phyloP scores from a whole-genome alignment of 371 early-diverging fungal species.

The Catenaria anguillulae region DNA sequence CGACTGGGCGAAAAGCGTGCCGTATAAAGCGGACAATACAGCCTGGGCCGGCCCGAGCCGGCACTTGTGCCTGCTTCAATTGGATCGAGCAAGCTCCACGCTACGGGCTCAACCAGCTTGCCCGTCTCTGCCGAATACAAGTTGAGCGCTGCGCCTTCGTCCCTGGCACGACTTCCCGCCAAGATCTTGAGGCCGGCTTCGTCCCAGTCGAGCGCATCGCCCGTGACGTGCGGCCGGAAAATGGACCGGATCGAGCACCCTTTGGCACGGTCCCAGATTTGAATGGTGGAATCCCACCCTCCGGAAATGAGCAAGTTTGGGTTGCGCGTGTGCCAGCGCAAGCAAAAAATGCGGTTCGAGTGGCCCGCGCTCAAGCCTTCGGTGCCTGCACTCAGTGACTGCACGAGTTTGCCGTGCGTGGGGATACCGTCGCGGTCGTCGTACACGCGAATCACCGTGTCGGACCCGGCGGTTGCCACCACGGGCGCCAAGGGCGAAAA shows the following conservation, averaged over 20 bases:
- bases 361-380: constrained; percentile 24
- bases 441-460: constrained; percentile 20
- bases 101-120: neutral
- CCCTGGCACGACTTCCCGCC: neutral
- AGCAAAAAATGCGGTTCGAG: constrained; percentile 27
- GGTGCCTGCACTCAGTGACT: neutral
- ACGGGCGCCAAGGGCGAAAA: constrained; percentile 11
- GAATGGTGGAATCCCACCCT: constrained; percentile 29
- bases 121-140: neutral
- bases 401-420: neutral
- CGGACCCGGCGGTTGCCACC: constrained; percentile 25
- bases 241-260: neutral
- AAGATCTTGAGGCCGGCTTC: neutral
- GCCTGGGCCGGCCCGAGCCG: no score
- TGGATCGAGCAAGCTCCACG: neutral
- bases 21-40: neutral
- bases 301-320: constrained; percentile 20
- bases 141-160: neutral
- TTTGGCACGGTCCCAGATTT: constrained; percentile 24
- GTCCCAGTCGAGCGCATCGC: constrained; percentile 5
- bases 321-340: constrained; percentile 27
- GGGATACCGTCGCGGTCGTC: constrained; percentile 13
- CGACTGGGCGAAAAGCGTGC: neutral
- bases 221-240: neutral
- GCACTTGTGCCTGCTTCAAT: no score